phyloP scores from a whole-genome alignment of 2,329 filamentous ascomycete genomes.

The Fusarium cyanostomum region DNA sequence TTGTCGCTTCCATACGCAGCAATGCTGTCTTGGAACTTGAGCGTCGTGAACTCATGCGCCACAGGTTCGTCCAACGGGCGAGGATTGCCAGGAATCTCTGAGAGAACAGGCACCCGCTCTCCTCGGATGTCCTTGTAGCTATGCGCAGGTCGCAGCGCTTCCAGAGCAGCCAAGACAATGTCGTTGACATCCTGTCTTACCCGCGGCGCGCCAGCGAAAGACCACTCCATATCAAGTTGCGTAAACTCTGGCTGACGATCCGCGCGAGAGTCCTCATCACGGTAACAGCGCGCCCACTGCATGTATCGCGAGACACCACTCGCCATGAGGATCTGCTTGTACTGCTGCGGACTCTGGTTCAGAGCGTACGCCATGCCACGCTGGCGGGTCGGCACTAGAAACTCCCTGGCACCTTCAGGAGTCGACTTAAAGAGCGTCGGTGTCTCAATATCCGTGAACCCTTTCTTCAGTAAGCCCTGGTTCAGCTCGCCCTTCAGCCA shows the following conservation, averaged over 20 bases:
- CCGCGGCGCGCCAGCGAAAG: constrained; percentile 71
- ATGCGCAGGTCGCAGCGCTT: constrained; percentile 42
- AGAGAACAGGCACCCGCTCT: constrained; percentile 46
- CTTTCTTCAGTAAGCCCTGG: constrained; percentile 62
- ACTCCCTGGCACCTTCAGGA: constrained; percentile 93
- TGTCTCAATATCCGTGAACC: constrained; percentile 86
- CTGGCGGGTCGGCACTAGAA: constrained; percentile 86
- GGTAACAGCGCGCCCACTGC: constrained; percentile 94
- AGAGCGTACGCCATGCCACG: constrained; percentile 85
- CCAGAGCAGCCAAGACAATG: constrained; percentile 46
- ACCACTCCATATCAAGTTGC: constrained; percentile 92
- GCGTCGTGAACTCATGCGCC: constrained; percentile 47
- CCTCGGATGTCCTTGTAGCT: constrained; percentile 72
- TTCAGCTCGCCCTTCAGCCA: constrained; percentile 63
- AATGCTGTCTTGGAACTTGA: constrained; percentile 68
- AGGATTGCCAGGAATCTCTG: constrained; percentile 35
- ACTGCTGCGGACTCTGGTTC: constrained; percentile 96
- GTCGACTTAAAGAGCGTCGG: constrained; percentile 97
- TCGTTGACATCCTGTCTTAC: constrained; percentile 51
- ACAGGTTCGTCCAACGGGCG: constrained; percentile 28
- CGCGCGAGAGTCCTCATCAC: constrained; percentile 91
- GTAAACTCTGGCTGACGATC: constrained; percentile 98
- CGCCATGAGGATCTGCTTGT: constrained; percentile 98
- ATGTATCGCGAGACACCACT: constrained; percentile 85
- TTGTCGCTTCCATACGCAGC: constrained; percentile 86